Percentiles rank a stretch among this genome's conserved stretches.
phyloP scores from a whole-genome alignment of 2,329 filamentous ascomycete species.

The Curvularia lunata region DNA sequence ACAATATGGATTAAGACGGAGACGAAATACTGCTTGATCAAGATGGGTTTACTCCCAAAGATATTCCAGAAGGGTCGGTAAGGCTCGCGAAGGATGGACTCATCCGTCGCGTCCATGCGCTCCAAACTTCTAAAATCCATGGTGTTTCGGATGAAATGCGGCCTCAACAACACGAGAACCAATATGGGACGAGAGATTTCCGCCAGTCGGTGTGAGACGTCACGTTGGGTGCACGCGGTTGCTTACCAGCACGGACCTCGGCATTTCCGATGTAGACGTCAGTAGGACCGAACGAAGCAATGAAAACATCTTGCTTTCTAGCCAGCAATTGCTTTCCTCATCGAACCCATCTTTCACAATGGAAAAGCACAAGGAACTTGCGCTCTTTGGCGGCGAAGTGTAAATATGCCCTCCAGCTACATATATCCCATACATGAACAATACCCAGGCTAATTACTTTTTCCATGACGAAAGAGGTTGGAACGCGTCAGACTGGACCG shows the following conservation, averaged over 20 bases:
- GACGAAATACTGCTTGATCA: conserved; percentile 48
- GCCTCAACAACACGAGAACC: not conserved
- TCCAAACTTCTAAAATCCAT: conserved; percentile 45
- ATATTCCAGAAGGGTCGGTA: conserved; percentile 62
- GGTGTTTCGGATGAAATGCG: not conserved
- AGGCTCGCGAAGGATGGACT: conserved; percentile 41
- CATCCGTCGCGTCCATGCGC: conserved; percentile 38
- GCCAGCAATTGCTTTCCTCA: not conserved
- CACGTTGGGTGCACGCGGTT: not conserved
- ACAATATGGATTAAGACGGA: not conserved
- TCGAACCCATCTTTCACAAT: conserved; percentile 16
- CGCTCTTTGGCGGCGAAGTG: conserved; percentile 43
- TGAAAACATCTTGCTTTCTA: not conserved
- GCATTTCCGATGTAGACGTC: not conserved
- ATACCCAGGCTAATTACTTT: not conserved
- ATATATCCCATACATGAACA: not conserved
- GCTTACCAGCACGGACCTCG: conserved; percentile 9
- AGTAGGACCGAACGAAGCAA: not conserved
- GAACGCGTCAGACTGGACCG: conserved; percentile 67
- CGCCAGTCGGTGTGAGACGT: not conserved
- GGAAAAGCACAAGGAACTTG: conserved; percentile 26
- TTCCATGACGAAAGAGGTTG: conserved; percentile 59
- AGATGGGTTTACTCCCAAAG: conserved; percentile 57
- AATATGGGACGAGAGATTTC: not conserved
- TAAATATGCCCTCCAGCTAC: conserved; percentile 13